Conservation (phyloP, 768 basidiomycete genomes). For the Pulveroboletus sp. region DNA sequence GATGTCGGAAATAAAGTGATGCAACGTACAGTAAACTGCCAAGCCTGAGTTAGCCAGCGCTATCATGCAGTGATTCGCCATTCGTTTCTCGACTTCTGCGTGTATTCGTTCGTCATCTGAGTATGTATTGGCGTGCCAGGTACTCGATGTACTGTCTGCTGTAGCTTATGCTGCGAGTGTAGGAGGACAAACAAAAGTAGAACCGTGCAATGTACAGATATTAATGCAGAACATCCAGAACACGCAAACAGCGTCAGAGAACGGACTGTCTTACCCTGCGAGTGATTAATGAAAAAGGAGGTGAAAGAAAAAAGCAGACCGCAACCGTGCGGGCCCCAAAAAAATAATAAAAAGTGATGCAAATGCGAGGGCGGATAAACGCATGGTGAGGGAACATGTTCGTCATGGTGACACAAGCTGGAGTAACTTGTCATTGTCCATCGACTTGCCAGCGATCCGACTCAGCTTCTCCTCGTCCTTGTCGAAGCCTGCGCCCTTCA, state of each 20-base stretch:
- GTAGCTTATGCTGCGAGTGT: slow-evolving; percentile 22
- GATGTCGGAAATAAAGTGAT: no score
- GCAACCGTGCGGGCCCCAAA: slow-evolving; percentile 13
- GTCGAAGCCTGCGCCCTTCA: slow-evolving; percentile 61
- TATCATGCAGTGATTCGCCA: no score
- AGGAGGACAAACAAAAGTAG: slow-evolving; percentile 10
- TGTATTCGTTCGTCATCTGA: slow-evolving; percentile 12
- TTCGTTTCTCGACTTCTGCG: no score
- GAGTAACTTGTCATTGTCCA: slow-evolving; percentile 57
- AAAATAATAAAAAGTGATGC: slow-evolving; percentile 4
- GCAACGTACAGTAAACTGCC: no score
- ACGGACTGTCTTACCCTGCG: slow-evolving; percentile 13
- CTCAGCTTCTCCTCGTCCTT: slow-evolving; percentile 51
- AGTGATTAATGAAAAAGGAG: slow-evolving; percentile 3
- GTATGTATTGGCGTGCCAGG: slow-evolving; percentile 17
- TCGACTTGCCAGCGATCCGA: slow-evolving; percentile 57
- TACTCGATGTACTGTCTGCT: slow-evolving; percentile 22
- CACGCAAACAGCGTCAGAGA: slow-evolving; percentile 24
- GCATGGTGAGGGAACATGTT: slow-evolving; percentile 6
- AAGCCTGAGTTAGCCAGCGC: no score
- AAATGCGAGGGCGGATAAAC: slow-evolving; percentile 11
- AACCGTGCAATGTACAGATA: slow-evolving; percentile 25
- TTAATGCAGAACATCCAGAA: slow-evolving; percentile 28
- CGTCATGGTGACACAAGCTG: slow-evolving; percentile 45
- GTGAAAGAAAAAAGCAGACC: neutral